A percentile compares a stretch with the other conserved stretches of the same genome.
Conservation (phyloP, 2,329 filamentous ascomycete species). For the Colletotrichum sp. region DNA sequence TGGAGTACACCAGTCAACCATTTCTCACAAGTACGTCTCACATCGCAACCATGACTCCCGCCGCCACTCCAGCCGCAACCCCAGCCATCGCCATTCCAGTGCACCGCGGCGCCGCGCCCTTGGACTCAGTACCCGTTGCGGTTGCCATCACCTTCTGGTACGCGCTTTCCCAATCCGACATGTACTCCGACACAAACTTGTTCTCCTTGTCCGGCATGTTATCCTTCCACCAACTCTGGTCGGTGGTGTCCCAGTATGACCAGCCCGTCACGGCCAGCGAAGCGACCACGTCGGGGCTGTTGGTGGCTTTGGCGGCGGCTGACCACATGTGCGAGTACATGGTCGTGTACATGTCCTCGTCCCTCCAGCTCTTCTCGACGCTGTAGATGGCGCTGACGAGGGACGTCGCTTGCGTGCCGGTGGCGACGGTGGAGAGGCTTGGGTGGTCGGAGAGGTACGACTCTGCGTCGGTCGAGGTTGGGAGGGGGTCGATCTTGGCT, state of each 20-base stretch:
- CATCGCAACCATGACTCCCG: neutral
- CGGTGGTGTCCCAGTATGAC: neutral
- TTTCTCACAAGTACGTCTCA: neutral
- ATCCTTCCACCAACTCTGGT: neutral
- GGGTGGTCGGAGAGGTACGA: neutral
- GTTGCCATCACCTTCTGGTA: neutral
- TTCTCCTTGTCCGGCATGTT: conserved; percentile 3
- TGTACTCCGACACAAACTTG: neutral
- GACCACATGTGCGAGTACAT: conserved; percentile 20
- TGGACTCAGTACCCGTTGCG: neutral
- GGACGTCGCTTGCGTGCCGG: neutral
- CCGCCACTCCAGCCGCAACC: neutral
- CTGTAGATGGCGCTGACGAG: conserved; percentile 16
- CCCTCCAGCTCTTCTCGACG: conserved; percentile 10
- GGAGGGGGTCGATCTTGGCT: neutral
- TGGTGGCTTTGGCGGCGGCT: conserved; percentile 19
- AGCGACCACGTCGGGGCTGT: conserved; percentile 17
- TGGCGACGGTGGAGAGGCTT: neutral
- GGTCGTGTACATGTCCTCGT: conserved; percentile 5
- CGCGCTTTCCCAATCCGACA: neutral
- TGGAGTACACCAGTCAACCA: neutral
- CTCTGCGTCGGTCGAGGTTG: conserved; percentile 1
- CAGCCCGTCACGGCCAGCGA: neutral
- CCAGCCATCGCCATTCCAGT: conserved; percentile 12
- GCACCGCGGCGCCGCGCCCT: neutral